A percentile compares a stretch with the other conserved stretches of the same genome.
Conservation (phyloP, 2,329 filamentous ascomycete genomes). For the Claviceps humidiphila region DNA sequence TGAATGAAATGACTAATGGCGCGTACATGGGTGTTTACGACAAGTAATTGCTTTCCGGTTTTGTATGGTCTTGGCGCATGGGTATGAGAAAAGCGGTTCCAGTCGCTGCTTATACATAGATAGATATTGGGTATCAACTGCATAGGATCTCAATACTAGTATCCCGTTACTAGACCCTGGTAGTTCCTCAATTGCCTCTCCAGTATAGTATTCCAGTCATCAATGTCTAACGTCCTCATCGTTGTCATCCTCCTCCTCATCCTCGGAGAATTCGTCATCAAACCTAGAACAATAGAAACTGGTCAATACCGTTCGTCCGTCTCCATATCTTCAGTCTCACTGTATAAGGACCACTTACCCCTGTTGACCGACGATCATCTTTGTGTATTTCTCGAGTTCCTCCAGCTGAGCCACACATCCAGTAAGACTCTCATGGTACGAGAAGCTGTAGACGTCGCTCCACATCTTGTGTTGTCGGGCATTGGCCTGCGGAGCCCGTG, state of each 20-base stretch:
- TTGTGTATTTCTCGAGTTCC: slow-evolving; percentile 41
- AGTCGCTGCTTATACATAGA: not conserved
- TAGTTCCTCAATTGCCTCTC: not conserved
- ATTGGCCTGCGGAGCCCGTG: slow-evolving; percentile 10
- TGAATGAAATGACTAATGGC: slow-evolving; percentile 53
- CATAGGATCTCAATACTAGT: slow-evolving; percentile 1
- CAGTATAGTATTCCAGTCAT: not conserved
- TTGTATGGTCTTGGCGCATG: not conserved
- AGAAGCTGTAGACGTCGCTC: slow-evolving; percentile 44
- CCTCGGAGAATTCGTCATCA: slow-evolving; percentile 16
- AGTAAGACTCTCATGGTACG: slow-evolving; percentile 39
- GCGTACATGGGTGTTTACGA: slow-evolving; percentile 16
- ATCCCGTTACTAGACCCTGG: not conserved
- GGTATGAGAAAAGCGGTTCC: not conserved
- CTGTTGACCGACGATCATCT: slow-evolving; percentile 43
- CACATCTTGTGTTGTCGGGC: slow-evolving; percentile 30
- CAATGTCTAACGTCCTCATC: not conserved
- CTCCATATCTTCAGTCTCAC: not conserved
- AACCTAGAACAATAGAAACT: slow-evolving; percentile 15
- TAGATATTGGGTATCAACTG: slow-evolving; percentile 7
- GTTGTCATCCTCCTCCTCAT: slow-evolving; percentile 11
- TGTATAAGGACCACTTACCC: slow-evolving; percentile 17
- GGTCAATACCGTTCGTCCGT: not conserved
- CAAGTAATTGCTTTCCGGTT: not conserved
- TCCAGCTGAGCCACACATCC: slow-evolving; percentile 41